Evolutionary conservation across 257 asterid species (phyloP).

Genomic region (Salvia miltiorrhiza): DNA sequence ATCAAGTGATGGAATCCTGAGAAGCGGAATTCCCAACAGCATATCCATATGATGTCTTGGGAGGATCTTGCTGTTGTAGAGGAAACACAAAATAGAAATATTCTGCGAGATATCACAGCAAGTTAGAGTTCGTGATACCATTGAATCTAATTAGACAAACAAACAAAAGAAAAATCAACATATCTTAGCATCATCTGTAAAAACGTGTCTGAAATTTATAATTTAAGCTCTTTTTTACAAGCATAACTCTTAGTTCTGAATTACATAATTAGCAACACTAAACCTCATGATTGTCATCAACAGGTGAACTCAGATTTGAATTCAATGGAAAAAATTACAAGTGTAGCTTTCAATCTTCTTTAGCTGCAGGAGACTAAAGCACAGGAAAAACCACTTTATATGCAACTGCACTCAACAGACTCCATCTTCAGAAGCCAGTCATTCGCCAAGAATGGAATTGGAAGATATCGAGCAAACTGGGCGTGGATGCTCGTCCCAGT

Average conservation of each 20-base stretch:
- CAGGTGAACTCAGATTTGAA: too few relatives aligned
- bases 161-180: background rate
- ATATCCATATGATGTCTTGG: constrained; percentile 26
- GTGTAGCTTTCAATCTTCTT: background rate
- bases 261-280: background rate
- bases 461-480: background rate
- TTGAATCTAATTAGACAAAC: background rate
- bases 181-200: background rate
- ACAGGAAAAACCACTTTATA: constrained; percentile 8
- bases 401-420: background rate
- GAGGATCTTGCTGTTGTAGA: background rate
- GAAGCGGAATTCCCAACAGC: constrained; percentile 40
- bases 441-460: constrained; percentile 8
- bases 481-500: background rate
- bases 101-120: background rate
- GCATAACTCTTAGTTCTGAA: background rate
- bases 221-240: background rate
- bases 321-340: background rate
- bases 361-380: background rate
- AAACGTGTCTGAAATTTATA: background rate
- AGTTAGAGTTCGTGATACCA: background rate
- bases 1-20: constrained; percentile 24
- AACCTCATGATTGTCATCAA: background rate
- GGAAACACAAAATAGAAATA: constrained; percentile 4
- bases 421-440: background rate